A percentile compares a stretch with the other conserved stretches of the same genome.
Evolutionary conservation across 2,329 filamentous ascomycete genomes (phyloP).

Genomic region (Penicillium sp.): DNA sequence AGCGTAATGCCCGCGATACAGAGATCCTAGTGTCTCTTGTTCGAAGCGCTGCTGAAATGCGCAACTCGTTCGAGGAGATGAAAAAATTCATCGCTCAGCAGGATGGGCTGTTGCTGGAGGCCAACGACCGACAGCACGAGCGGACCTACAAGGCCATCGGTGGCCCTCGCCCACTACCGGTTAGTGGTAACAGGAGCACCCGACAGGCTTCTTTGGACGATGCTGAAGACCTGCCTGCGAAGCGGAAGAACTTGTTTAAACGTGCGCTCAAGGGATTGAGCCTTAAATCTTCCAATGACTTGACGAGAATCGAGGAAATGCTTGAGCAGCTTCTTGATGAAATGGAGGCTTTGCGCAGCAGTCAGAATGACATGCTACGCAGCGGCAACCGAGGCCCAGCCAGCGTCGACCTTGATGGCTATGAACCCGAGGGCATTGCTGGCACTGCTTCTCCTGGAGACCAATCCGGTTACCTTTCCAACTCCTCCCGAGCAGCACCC

Average conservation of each 20-base stretch:
- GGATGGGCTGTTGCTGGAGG: constrained; percentile 84
- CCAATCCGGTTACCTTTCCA: constrained; percentile 76
- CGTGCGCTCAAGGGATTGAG: constrained; percentile 91
- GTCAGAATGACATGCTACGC: constrained; percentile 49
- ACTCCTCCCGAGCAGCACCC: constrained; percentile 48
- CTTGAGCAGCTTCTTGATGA: constrained; percentile 89
- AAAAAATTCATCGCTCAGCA: constrained; percentile 90
- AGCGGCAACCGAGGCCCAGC: constrained; percentile 37
- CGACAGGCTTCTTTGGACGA: constrained; percentile 57
- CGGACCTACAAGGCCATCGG: constrained; percentile 82
- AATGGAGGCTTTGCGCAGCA: constrained; percentile 78
- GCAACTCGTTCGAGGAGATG: constrained; percentile 93
- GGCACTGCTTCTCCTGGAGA: constrained; percentile 75
- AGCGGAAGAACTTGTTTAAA: constrained; percentile 92
- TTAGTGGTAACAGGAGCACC: constrained; percentile 64
- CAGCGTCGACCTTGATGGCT: constrained; percentile 73
- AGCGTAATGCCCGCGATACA: constrained; percentile 93
- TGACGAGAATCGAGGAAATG: constrained; percentile 88
- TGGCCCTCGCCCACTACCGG: constrained; percentile 82
- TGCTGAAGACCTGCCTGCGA: constrained; percentile 65
- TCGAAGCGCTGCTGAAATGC: constrained; percentile 93
- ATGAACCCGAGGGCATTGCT: constrained; percentile 81
- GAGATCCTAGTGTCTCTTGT: constrained; percentile 95
- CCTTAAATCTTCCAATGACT: constrained; percentile 83
- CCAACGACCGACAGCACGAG: constrained; percentile 86